Base-by-base conservation (phyloP, 208 protist genomes). In the Trypanosoma brucei region DNA sequence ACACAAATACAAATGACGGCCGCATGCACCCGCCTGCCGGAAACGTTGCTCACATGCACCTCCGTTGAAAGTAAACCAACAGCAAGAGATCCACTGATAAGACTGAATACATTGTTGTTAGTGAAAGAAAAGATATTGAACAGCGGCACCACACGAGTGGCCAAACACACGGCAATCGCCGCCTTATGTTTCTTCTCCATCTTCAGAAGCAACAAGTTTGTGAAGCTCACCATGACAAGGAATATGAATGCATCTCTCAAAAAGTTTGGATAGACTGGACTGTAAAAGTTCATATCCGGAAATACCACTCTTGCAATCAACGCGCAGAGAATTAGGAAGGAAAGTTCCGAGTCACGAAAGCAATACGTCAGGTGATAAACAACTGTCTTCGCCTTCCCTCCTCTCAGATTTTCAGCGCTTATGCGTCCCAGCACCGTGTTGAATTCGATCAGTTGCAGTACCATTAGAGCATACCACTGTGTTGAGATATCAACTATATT, bases 51-150 rank as follows among this genome's bases (percentile, higher is more conserved):
- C 5, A 97, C 81, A 68, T 93, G 92, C 42, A 97, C 72, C 67
- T 97, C 92, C 39, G 79, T 83, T 14, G 84, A 91, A 3, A 97
- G 64, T 40, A 96, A 64, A 1, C 81, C 85, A 31, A 97, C 73
- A 39, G 95, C 84, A 60, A 95, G 70, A 8, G 89, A 84, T 39
- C 95, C 92, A 48, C 86, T 81, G n/a, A 95, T 74, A 42, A 97
- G 79, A 50, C 73, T 81, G 36, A 91, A 66, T 37, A 78, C 63
- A 61, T 78, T 86, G 63, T 86, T 86, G 57, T 83, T 68, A 57
- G 70, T 84, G 30, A 94, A 76, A 11, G 83, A 76, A 35, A 96
- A 75, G 8, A 93, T 61, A 51, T 92, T 86, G 49, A 93, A 85
- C 30, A 96, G 36, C 5, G 91, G 88, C 67, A 92, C 62, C 38